Evolutionary conservation across 768 basidiomycete genomes (phyloP).

Genomic region (Leccinum sublutescens): DNA sequence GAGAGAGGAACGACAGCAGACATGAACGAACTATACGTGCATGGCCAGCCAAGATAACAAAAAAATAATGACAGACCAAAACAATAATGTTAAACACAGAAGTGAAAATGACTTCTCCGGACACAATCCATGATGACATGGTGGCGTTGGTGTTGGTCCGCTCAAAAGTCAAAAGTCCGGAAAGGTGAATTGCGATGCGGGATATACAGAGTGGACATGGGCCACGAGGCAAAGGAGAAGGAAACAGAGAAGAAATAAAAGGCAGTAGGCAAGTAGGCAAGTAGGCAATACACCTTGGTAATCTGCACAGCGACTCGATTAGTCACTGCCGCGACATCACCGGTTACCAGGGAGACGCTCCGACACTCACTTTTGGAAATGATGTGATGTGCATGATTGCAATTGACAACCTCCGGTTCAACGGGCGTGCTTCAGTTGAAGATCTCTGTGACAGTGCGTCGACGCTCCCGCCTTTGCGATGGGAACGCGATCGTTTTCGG

Average conservation of each 20-base stretch:
- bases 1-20: constrained; percentile 1
- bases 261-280: constrained; percentile 6
- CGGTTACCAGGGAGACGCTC: not conserved
- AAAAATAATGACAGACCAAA: constrained; percentile 15
- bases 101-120: constrained; percentile 9
- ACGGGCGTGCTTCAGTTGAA: constrained; percentile 29
- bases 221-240: not conserved
- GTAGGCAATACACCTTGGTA: constrained; percentile 19
- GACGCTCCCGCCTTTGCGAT: constrained; percentile 39
- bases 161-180: constrained; percentile 17
- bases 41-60: constrained; percentile 30
- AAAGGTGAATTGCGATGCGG: not conserved
- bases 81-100: constrained; percentile 34
- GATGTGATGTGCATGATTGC: constrained; percentile 5
- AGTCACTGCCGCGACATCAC: not conserved
- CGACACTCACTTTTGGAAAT: constrained; percentile 19
- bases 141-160: constrained; percentile 13
- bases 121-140: constrained; percentile 3
- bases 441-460: constrained; percentile 52
- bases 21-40: constrained; percentile 20
- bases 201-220: not conserved
- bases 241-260: not conserved
- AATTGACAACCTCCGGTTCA: constrained; percentile 7
- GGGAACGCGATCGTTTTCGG: constrained; percentile 35
- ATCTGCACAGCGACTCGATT: not conserved